Base-by-base conservation (phyloP, 208 protist genomes). In the Leishmania aethiopica region DNA sequence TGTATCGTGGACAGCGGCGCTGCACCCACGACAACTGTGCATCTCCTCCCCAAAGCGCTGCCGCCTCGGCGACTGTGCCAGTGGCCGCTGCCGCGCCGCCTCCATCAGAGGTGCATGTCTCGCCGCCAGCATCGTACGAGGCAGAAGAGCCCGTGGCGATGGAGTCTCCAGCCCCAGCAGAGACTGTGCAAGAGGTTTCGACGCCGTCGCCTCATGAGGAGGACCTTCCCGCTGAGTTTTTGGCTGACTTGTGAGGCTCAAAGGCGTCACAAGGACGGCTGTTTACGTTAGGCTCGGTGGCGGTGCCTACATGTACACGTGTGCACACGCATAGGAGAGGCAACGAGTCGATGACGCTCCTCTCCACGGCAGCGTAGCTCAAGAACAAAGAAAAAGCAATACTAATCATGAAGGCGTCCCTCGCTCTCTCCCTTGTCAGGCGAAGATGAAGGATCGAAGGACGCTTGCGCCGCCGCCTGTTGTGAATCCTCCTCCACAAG, bases 1-100 rank as follows among this genome's bases (percentile, higher is more conserved):
- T 67, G 35, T 84, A 78, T 64, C 76, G 75, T 47, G 62, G 42
- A 35, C 71, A 72, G 47, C 66, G 45, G 5, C 47, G 17, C 7
- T 15, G 42, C 32, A n/a, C 32, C 10, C 49, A 35, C 32, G n/a
- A 45, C 51, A 77, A 51, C 17, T 32, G 19, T 47, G 19, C 72
- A 35, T 42, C 51, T 17, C 3, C 45, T 17, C 28, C 13, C 49
- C 45, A 60, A 55, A 60, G 19, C 49, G 4, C 72, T 8, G n/a
- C 47, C 35, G 25, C 51, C 22, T 35, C 25, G 28, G 11, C 71
- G 28, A 19, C 71, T 25, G 71, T 42, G 71, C 47, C 71, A 57
- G 25, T 40, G 6, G 25, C 19, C 28, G 22, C 71, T 1, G 22
- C 47, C 71, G 15, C 40, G n/a, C 32, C 32, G 51, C 72, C n/a